Percentiles rank a stretch among this genome's conserved stretches.
phyloP scores from a whole-genome alignment of 768 basidiomycete species.

The Leccinellum albellum region DNA sequence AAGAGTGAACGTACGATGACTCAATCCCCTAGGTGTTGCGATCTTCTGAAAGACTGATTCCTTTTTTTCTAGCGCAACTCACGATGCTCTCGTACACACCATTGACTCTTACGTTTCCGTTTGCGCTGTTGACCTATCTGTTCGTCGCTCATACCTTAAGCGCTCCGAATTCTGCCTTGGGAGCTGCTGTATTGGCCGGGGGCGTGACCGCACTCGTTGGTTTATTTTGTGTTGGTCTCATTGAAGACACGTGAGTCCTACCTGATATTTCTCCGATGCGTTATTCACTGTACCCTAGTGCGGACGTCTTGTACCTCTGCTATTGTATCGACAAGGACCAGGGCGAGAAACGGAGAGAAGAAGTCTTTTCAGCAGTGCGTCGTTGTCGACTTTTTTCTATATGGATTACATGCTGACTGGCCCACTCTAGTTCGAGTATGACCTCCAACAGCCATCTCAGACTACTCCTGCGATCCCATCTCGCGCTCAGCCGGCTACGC shows the following conservation, averaged over 20 bases:
- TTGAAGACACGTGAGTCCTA: slow-evolving; percentile 64
- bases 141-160: slow-evolving; percentile 81
- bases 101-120: slow-evolving; percentile 75
- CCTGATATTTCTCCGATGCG: not conserved
- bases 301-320: slow-evolving; percentile 64
- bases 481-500: slow-evolving; percentile 5
- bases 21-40: not conserved
- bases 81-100: slow-evolving; percentile 70
- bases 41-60: slow-evolving; percentile 2
- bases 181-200: slow-evolving; percentile 73
- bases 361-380: slow-evolving; percentile 56
- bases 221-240: slow-evolving; percentile 76
- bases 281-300: slow-evolving; percentile 32
- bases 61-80: slow-evolving; percentile 46
- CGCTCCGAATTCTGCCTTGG: slow-evolving; percentile 68
- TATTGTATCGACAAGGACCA: slow-evolving; percentile 61
- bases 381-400: not conserved
- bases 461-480: slow-evolving; percentile 13
- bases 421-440: slow-evolving; percentile 39
- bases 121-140: slow-evolving; percentile 78
- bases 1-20: slow-evolving; percentile 54
- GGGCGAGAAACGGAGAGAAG: slow-evolving; percentile 46
- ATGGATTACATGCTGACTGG: slow-evolving; percentile 3
- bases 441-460: slow-evolving; percentile 23
- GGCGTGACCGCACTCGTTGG: slow-evolving; percentile 79